Evolutionary conservation across 2,329 filamentous ascomycete species (phyloP).

Genomic region (Akanthomyces uredinophilus): DNA sequence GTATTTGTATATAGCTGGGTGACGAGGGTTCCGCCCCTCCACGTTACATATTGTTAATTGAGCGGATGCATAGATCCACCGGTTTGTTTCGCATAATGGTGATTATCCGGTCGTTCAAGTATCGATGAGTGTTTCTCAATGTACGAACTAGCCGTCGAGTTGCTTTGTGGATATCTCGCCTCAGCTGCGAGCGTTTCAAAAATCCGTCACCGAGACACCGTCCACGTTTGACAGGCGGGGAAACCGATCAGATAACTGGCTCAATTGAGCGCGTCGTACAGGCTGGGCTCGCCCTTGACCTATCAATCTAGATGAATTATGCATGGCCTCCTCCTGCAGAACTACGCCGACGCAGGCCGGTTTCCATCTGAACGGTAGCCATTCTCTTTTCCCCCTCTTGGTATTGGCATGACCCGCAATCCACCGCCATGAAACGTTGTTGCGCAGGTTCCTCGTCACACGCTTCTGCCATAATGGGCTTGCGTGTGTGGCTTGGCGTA

Average conservation of each 20-base stretch:
- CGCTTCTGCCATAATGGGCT: not conserved
- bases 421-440: conserved; percentile 5
- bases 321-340: not conserved
- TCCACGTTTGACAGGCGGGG: not conserved
- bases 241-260: not conserved
- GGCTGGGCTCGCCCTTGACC: not conserved
- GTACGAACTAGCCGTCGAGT: not conserved
- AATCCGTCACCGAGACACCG: not conserved
- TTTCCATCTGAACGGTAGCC: not conserved
- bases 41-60: not conserved
- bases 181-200: not conserved
- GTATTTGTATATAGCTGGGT: not conserved
- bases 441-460: not conserved
- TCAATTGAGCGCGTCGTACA: not conserved
- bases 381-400: not conserved
- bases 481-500: not conserved
- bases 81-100: too few species aligned
- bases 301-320: not conserved
- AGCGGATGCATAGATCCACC: too few species aligned
- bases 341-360: not conserved
- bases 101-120: too few species aligned
- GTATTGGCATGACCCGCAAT: not conserved
- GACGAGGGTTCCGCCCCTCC: not conserved
- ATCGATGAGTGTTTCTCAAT: not conserved
- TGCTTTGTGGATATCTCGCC: not conserved